Evolutionary conservation across 352 stramenopile species (phyloP).

Genomic region (Pythium volutum): DNA sequence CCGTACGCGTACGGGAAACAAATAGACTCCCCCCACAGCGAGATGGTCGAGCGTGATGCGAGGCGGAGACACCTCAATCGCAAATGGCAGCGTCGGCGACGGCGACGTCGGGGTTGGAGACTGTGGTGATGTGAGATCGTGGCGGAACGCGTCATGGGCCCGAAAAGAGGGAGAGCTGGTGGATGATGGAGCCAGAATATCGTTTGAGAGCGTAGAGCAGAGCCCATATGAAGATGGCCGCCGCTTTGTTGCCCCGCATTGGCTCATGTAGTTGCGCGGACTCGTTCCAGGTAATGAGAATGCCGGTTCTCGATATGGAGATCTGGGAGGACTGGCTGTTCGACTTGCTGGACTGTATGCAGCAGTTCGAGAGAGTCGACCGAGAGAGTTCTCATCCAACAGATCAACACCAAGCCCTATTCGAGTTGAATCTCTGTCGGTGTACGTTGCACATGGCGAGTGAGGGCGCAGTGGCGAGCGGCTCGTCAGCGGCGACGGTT

Average conservation of each 20-base stretch:
- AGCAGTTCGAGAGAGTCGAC: constrained; percentile 37
- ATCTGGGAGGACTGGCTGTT: constrained; percentile 27
- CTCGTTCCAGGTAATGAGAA: not conserved
- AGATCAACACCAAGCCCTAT: constrained; percentile 51
- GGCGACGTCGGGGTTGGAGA: not conserved
- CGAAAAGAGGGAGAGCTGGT: not conserved
- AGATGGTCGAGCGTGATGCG: constrained; percentile 39
- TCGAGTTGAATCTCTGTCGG: constrained; percentile 35
- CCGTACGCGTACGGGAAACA: constrained; percentile 61
- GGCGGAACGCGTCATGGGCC: constrained; percentile 7
- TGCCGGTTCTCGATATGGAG: constrained; percentile 31
- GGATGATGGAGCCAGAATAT: not conserved
- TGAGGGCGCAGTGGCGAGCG: constrained; percentile 34
- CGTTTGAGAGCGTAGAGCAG: not conserved
- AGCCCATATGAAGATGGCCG: not conserved
- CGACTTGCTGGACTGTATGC: constrained; percentile 35
- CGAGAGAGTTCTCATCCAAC: constrained; percentile 44
- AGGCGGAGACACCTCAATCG: constrained; percentile 57
- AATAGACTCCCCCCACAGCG: constrained; percentile 47
- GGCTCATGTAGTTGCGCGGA: not conserved
- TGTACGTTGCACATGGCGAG: constrained; percentile 40
- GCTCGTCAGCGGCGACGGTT: constrained; percentile 14
- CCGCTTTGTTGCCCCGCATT: not conserved
- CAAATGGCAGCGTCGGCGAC: constrained; percentile 39
- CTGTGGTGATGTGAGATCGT: not conserved